phyloP scores from a whole-genome alignment of 306 rosid species.

The Luffa acutangula region DNA sequence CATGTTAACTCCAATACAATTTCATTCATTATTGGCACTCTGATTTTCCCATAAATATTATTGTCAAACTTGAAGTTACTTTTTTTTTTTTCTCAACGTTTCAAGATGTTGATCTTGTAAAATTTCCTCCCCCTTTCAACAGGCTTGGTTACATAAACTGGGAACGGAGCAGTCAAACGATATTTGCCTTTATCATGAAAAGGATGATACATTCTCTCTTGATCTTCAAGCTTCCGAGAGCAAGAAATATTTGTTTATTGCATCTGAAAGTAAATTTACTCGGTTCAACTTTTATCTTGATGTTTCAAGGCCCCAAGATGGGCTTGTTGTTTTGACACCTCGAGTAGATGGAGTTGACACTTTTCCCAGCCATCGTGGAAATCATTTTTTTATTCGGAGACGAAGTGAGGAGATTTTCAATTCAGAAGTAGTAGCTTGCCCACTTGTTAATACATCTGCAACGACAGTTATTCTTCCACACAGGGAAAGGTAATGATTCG shows the following conservation, averaged over 20 bases:
- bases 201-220: slow-evolving; percentile 67
- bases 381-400: slow-evolving; percentile 65
- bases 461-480: slow-evolving; percentile 71
- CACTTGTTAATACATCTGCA: slow-evolving; percentile 48
- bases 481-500: slow-evolving; percentile 55
- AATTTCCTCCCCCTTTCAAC: slow-evolving; percentile 1
- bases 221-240: slow-evolving; percentile 76
- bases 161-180: slow-evolving; percentile 69
- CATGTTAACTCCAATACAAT: background rate
- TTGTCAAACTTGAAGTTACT: background rate
- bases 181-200: slow-evolving; percentile 61
- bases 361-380: slow-evolving; percentile 68
- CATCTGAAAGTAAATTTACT: slow-evolving; percentile 73
- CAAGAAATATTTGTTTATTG: slow-evolving; percentile 74
- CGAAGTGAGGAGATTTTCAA: slow-evolving; percentile 68
- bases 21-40: background rate
- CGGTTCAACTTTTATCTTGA: slow-evolving; percentile 86
- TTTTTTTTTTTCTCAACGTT: background rate
- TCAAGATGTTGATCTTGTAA: background rate
- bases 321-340: slow-evolving; percentile 64
- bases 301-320: slow-evolving; percentile 59
- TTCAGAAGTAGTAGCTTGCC: slow-evolving; percentile 75
- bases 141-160: slow-evolving; percentile 85
- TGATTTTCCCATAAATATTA: background rate
- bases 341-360: slow-evolving; percentile 72